A percentile compares a stretch with the other conserved stretches of the same genome.
Conservation (phyloP, 768 basidiomycete species). For the Pholiota molesta region DNA sequence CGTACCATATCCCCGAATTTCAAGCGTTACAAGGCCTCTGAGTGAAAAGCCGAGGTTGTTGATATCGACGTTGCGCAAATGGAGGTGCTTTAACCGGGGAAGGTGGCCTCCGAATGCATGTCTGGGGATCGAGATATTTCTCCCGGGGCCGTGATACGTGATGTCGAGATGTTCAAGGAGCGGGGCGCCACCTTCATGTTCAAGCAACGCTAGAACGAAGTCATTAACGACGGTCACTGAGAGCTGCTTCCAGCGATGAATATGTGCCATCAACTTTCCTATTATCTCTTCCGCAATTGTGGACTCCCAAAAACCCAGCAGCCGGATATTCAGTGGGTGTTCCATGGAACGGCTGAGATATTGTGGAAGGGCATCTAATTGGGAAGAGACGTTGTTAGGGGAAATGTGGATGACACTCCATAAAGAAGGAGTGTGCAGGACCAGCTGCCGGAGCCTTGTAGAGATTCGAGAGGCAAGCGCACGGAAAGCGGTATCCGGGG, state of each 20-base stretch:
- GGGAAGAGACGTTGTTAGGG: constrained; percentile 22
- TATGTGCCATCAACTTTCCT: constrained; percentile 28
- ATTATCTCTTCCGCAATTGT: constrained; percentile 25
- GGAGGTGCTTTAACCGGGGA: constrained; percentile 27
- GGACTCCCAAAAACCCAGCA: constrained; percentile 32
- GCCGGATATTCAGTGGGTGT: constrained; percentile 30
- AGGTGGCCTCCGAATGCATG: constrained; percentile 21
- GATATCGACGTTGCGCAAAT: constrained; percentile 32
- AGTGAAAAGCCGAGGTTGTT: constrained; percentile 23
- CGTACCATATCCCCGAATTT: constrained; percentile 32
- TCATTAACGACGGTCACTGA: constrained; percentile 26
- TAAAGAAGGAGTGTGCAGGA: constrained; percentile 31
- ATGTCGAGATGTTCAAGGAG: constrained; percentile 27
- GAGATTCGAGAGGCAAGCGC: constrained; percentile 23
- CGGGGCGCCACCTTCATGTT: constrained; percentile 20
- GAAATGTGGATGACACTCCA: constrained; percentile 35
- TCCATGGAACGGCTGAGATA: constrained; percentile 30
- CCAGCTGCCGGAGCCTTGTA: constrained; percentile 24
- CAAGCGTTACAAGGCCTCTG: constrained; percentile 26
- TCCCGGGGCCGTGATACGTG: constrained; percentile 25
- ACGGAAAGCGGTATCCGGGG: constrained; percentile 23
- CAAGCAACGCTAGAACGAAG: constrained; percentile 28
- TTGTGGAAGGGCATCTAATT: constrained; percentile 24
- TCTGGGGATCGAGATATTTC: constrained; percentile 21
- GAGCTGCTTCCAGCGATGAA: constrained; percentile 29